phyloP scores from a whole-genome alignment of 306 rosid species.

The Chamaecrista fasciculata region DNA sequence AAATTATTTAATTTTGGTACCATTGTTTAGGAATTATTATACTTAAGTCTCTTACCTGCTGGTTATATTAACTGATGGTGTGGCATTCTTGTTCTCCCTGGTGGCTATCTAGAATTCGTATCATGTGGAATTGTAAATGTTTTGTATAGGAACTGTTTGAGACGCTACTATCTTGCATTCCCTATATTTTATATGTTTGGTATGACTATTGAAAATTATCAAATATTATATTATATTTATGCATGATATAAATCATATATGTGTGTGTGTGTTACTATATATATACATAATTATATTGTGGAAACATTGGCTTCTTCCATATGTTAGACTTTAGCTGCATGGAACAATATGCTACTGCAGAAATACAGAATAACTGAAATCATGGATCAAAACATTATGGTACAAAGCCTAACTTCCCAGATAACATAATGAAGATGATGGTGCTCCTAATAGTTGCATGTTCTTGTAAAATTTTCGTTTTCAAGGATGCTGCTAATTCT shows the following conservation, averaged over 20 bases:
- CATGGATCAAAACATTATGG: too few species aligned
- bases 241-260: too few species aligned
- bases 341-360: too few species aligned
- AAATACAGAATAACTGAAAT: too few species aligned
- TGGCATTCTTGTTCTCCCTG: neutral
- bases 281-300: too few species aligned
- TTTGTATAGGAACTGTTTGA: neutral
- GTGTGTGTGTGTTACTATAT: too few species aligned
- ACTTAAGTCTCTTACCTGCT: neutral
- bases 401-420: neutral
- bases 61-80: neutral
- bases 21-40: neutral
- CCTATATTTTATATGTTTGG: neutral
- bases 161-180: neutral
- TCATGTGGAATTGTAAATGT: neutral
- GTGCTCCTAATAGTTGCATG: neutral
- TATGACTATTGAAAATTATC: neutral
- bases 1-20: neutral
- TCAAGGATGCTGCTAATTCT: slow-evolving; percentile 16
- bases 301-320: too few species aligned
- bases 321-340: too few species aligned
- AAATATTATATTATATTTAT: too few species aligned
- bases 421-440: neutral
- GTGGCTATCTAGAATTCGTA: neutral
- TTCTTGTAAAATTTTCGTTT: neutral